A percentile compares a stretch with the other conserved stretches of the same genome.
These are phyloP conservation scores for Kluyveromyces aestuarii DNA, from an alignment of 805 yeast genomes.

Conservation along the genomic window DNA sequence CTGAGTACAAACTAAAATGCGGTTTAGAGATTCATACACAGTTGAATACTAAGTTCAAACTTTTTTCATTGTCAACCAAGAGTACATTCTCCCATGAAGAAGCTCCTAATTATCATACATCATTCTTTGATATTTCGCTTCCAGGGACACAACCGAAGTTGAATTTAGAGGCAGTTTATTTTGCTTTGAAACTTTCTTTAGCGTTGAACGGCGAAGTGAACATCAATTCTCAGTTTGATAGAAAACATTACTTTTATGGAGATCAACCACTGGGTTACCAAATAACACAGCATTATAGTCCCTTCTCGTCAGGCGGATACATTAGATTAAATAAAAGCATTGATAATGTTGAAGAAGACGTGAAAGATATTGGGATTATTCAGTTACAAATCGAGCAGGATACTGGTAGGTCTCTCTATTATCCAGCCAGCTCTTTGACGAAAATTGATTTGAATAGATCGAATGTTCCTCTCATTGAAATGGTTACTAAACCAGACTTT, in stretches of 20 bases:
- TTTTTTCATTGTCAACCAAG: slow-evolving; percentile 58
- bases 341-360: slow-evolving; percentile 42
- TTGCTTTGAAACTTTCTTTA: slow-evolving; percentile 64
- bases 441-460: slow-evolving; percentile 76
- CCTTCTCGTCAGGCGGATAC: slow-evolving; percentile 64
- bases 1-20: slow-evolving; percentile 46
- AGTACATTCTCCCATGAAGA: slow-evolving; percentile 36
- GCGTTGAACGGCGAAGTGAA: slow-evolving; percentile 58
- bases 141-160: slow-evolving; percentile 90
- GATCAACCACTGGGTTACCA: slow-evolving; percentile 97
- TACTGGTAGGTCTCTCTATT: slow-evolving; percentile 72
- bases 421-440: slow-evolving; percentile 27
- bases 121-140: slow-evolving; percentile 74
- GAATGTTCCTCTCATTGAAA: slow-evolving; percentile 78
- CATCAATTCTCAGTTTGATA: slow-evolving; percentile 59
- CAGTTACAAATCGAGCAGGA: slow-evolving; percentile 94
- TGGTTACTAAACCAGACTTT: slow-evolving; percentile 89
- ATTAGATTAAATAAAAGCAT: slow-evolving; percentile 38
- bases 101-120: slow-evolving; percentile 58
- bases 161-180: slow-evolving; percentile 62
- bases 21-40: slow-evolving; percentile 95
- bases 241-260: slow-evolving; percentile 93
- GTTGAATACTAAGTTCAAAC: slow-evolving; percentile 59
- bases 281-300: slow-evolving; percentile 80
- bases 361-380: slow-evolving; percentile 48